phyloP scores from a whole-genome alignment of 164 flowering plant species.

The Aristolochia contorta region DNA sequence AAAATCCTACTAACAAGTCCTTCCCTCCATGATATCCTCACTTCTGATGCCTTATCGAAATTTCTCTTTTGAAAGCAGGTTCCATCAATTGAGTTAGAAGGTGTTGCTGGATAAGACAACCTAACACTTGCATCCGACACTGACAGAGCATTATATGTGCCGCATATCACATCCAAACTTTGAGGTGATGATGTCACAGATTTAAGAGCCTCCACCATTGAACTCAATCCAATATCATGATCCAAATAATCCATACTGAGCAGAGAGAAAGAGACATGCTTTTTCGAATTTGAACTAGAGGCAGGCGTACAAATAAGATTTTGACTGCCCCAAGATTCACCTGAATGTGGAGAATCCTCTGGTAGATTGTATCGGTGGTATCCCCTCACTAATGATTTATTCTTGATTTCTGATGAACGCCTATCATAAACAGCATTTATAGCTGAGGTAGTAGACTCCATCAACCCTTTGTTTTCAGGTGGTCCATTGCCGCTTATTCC shows the following conservation, averaged over 20 bases:
- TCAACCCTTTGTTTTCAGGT: constrained; percentile 14
- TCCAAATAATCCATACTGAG: constrained; percentile 8
- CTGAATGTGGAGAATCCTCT: constrained; percentile 35
- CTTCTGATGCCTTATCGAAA: constrained; percentile 27
- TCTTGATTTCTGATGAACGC: neutral
- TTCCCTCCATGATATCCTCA: constrained; percentile 83
- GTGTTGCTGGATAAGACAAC: constrained; percentile 22
- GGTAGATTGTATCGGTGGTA: constrained; percentile 3
- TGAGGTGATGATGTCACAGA: constrained; percentile 25
- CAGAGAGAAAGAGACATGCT: constrained; percentile 13
- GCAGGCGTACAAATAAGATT: constrained; percentile 65
- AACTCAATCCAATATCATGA: constrained; percentile 20
- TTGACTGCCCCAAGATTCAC: constrained; percentile 38
- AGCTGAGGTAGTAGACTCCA: neutral
- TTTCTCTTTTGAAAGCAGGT: constrained; percentile 21
- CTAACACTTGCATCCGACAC: constrained; percentile 33
- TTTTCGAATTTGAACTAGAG: constrained; percentile 50
- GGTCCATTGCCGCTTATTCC: constrained; percentile 12
- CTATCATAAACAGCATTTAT: neutral
- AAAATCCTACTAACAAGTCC: constrained; percentile 40
- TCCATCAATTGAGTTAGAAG: constrained; percentile 25
- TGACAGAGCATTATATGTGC: constrained; percentile 20
- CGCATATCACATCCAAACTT: constrained; percentile 17
- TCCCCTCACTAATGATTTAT: constrained; percentile 15
- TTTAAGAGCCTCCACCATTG: constrained; percentile 22